Evolutionary conservation across 768 basidiomycete species (phyloP).

Genomic region (Brasilioporus rufonigricans): DNA sequence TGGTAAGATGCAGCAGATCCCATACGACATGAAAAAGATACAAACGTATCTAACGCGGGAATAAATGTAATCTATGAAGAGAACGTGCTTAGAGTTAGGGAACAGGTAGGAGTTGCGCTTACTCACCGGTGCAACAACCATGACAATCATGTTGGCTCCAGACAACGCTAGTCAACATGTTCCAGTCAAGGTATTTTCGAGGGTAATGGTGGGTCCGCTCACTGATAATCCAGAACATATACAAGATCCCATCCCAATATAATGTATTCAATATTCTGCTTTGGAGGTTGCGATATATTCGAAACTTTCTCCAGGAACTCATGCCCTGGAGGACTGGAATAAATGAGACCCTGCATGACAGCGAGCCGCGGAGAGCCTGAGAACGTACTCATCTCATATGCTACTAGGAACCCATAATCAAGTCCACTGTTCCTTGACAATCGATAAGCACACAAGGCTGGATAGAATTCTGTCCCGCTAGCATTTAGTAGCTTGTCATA

Average conservation of each 20-base stretch:
- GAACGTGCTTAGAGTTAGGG: background rate
- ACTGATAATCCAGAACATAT: conserved; percentile 26
- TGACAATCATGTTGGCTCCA: conserved; percentile 12
- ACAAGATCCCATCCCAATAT: conserved; percentile 28
- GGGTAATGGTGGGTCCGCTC: background rate
- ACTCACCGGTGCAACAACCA: conserved; percentile 21
- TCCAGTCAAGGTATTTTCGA: background rate
- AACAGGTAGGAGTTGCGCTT: no score
- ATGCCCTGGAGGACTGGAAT: conserved; percentile 23
- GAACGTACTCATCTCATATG: conserved; percentile 26
- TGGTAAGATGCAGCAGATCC: conserved; percentile 1
- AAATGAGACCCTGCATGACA: background rate
- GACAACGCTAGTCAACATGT: conserved; percentile 13
- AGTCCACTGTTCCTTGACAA: conserved; percentile 14
- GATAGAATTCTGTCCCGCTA: conserved; percentile 14
- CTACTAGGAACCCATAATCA: conserved; percentile 15
- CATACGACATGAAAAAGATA: background rate
- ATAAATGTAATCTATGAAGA: conserved; percentile 11
- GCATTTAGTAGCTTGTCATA: background rate
- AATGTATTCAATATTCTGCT: conserved; percentile 21
- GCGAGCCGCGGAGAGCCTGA: background rate
- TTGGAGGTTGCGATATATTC: conserved; percentile 15
- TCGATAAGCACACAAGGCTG: conserved; percentile 13
- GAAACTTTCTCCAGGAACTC: conserved; percentile 24
- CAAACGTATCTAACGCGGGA: conserved; percentile 22